Conservation (phyloP, 495 filamentous ascomycete species). For the Hypoxylon fragiforme region DNA sequence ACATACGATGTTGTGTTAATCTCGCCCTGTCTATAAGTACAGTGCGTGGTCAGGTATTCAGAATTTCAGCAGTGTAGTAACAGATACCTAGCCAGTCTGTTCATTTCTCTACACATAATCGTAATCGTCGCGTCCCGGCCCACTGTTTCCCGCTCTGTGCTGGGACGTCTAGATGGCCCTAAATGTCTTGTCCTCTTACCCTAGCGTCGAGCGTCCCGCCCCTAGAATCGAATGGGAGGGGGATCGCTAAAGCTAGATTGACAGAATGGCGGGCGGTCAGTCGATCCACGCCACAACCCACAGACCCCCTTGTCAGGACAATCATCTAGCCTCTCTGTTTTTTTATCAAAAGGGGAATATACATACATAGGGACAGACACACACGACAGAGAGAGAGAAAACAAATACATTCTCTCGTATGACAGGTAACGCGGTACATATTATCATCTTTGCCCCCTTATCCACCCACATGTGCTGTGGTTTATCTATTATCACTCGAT, state of each 20-base stretch:
- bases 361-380: too few relatives aligned
- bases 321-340: neutral
- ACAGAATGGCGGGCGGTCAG: conserved; percentile 14
- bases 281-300: conserved; percentile 12
- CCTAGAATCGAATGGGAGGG: neutral
- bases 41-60: too few relatives aligned
- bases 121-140: too few relatives aligned
- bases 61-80: too few relatives aligned
- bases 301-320: neutral
- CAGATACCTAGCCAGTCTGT: too few relatives aligned
- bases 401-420: too few relatives aligned
- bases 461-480: conserved; percentile 11
- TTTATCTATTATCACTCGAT: conserved; percentile 3
- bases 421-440: too few relatives aligned
- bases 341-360: neutral
- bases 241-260: neutral
- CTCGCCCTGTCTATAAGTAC: too few relatives aligned
- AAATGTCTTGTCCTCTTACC: neutral
- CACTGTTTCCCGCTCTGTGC: conserved; percentile 28
- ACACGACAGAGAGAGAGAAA: too few relatives aligned
- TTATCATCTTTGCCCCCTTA: neutral
- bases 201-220: conserved; percentile 10
- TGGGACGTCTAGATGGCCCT: neutral
- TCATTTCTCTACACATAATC: too few relatives aligned
- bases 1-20: too few relatives aligned